A percentile compares a stretch with the other conserved stretches of the same genome.
These are phyloP conservation scores for Tylopilus balloui DNA, from an alignment of 768 basidiomycete species.

Conservation along the genomic window DNA sequence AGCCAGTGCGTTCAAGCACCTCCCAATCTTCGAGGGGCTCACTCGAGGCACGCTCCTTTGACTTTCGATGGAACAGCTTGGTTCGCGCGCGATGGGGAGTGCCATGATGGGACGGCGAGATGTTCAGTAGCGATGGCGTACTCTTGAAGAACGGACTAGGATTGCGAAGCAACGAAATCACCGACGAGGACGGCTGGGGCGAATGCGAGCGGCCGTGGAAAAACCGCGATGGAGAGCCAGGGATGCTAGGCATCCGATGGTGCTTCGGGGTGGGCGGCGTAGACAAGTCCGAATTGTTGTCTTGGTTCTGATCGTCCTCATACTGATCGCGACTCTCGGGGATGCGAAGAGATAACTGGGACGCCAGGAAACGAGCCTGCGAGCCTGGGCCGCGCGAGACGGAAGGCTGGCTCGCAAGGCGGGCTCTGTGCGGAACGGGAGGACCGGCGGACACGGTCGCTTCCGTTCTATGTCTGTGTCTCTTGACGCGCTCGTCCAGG, in stretches of 20 bases:
- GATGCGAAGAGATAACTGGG: conserved; percentile 31
- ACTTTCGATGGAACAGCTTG: conserved; percentile 33
- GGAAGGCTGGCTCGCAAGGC: conserved; percentile 28
- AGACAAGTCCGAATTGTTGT: conserved; percentile 29
- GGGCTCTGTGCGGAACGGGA: conserved; percentile 28
- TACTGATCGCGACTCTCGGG: conserved; percentile 32
- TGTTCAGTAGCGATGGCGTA: conserved; percentile 28
- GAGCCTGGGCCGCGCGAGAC: conserved; percentile 25
- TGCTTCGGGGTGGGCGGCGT: conserved; percentile 32
- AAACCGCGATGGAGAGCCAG: conserved; percentile 30
- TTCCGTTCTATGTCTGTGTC: conserved; percentile 35
- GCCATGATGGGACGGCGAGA: conserved; percentile 32
- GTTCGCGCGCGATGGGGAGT: conserved; percentile 27
- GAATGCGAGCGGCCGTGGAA: conserved; percentile 31
- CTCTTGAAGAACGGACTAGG: conserved; percentile 35
- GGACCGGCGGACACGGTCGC: conserved; percentile 12
- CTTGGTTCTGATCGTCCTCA: conserved; percentile 30
- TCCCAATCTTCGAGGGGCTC: conserved; percentile 34
- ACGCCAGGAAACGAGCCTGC: conserved; percentile 31
- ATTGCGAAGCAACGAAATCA: conserved; percentile 32
- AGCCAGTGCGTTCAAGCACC: conserved; percentile 28
- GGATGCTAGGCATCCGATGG: conserved; percentile 28
- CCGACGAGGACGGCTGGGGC: conserved; percentile 33
- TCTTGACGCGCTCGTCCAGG: conserved; percentile 38
- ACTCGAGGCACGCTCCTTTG: conserved; percentile 32